Conservation (phyloP, 345 rosid species). For the Turnera subulata region DNA sequence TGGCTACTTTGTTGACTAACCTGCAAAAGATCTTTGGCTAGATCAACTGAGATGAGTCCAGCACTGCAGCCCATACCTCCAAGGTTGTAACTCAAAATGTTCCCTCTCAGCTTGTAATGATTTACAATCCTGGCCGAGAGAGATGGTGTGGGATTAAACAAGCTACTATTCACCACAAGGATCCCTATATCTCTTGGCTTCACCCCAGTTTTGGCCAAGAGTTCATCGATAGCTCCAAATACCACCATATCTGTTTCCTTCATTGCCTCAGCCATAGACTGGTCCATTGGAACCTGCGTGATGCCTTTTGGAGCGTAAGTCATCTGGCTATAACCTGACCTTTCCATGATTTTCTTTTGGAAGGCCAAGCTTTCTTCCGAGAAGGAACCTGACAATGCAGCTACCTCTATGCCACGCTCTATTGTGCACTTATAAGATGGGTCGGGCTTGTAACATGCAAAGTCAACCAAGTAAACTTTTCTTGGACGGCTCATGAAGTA, state of each 20-base stretch:
- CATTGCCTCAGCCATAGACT: slow-evolving; percentile 7
- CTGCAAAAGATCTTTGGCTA: slow-evolving; percentile 9
- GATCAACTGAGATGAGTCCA: slow-evolving; percentile 17
- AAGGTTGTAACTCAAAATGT: slow-evolving; percentile 21
- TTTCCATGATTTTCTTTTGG: slow-evolving; percentile 15
- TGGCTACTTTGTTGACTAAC: background rate
- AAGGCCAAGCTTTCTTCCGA: slow-evolving; percentile 16
- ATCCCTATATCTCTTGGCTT: slow-evolving; percentile 13
- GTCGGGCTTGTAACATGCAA: slow-evolving; percentile 19
- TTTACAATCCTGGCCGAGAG: slow-evolving; percentile 18
- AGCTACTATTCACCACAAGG: slow-evolving; percentile 21
- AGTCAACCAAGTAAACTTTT: slow-evolving; percentile 20
- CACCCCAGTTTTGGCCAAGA: slow-evolving; percentile 13
- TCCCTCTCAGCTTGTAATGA: slow-evolving; percentile 18
- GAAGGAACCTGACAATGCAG: background rate
- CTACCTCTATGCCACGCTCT: slow-evolving; percentile 5
- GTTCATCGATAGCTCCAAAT: slow-evolving; percentile 20
- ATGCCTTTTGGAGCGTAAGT: slow-evolving; percentile 14
- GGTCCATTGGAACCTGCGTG: background rate
- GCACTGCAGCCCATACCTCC: slow-evolving; percentile 32
- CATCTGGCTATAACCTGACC: slow-evolving; percentile 15
- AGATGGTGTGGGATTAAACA: slow-evolving; percentile 27
- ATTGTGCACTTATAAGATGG: background rate
- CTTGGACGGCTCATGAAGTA: slow-evolving; percentile 4
- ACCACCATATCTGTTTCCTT: slow-evolving; percentile 15